A percentile compares a stretch with the other conserved stretches of the same genome.
Conservation (phyloP, 768 basidiomycete species). For the Podaxis sp. region DNA sequence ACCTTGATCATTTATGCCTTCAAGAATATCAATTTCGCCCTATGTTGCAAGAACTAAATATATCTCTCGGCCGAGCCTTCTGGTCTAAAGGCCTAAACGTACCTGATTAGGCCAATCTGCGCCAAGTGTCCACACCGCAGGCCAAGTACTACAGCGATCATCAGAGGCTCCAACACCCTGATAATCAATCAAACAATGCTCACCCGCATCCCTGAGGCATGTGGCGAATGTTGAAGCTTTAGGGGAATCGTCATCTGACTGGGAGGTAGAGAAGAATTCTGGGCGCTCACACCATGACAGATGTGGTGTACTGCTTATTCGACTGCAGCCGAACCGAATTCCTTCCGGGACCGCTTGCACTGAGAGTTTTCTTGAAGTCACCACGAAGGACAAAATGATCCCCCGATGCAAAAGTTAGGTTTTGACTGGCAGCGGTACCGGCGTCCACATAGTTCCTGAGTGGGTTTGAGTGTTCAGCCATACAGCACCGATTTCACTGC, state of each 20-base stretch:
- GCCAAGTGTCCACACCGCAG: slow-evolving; percentile 42
- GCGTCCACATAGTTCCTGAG: slow-evolving; percentile 45
- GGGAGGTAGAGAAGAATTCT: neutral
- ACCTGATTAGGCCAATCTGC: slow-evolving; percentile 35
- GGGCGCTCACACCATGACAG: slow-evolving; percentile 49
- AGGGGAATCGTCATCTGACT: neutral
- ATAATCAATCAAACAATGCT: slow-evolving; percentile 17
- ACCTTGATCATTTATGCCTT: slow-evolving; percentile 57
- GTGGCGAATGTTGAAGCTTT: slow-evolving; percentile 40
- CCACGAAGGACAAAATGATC: slow-evolving; percentile 56
- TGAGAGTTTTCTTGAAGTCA: slow-evolving; percentile 48
- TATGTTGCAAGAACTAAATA: slow-evolving; percentile 21
- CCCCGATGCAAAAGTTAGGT: slow-evolving; percentile 56
- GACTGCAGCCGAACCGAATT: slow-evolving; percentile 58
- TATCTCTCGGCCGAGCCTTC: neutral
- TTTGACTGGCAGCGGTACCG: slow-evolving; percentile 48
- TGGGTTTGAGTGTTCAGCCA: neutral
- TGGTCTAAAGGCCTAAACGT: slow-evolving; percentile 17
- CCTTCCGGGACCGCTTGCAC: slow-evolving; percentile 50
- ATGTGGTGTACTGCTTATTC: slow-evolving; percentile 50
- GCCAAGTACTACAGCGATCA: slow-evolving; percentile 38
- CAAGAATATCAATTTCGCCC: slow-evolving; percentile 55
- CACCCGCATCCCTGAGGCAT: slow-evolving; percentile 60
- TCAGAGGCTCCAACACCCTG: neutral
- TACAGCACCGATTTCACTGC: neutral